These are phyloP conservation scores for Phytopythium aichiense DNA, from an alignment of 352 stramenopile species.

Conservation along the genomic window DNA sequence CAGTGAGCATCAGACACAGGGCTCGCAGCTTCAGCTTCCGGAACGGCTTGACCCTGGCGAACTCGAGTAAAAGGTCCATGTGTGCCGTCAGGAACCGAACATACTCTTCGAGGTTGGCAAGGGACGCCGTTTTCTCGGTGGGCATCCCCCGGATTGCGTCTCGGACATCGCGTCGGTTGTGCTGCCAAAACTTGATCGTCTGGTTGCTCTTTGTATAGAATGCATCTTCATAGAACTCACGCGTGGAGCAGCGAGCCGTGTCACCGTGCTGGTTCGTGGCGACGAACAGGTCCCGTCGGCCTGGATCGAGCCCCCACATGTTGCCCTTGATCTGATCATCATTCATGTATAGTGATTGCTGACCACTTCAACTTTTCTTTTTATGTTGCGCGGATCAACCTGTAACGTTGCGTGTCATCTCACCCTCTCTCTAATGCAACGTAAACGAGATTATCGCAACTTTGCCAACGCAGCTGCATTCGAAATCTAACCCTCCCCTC, in stretches of 20 bases:
- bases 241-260: too few relatives aligned
- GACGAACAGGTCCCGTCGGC: too few relatives aligned
- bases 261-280: too few relatives aligned
- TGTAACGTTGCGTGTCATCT: not conserved
- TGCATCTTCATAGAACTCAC: conserved; percentile 1
- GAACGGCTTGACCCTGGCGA: too few relatives aligned
- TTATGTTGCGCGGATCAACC: not conserved
- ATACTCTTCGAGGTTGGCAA: conserved; percentile 7
- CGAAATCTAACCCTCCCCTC: not conserved
- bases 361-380: not conserved
- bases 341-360: not conserved
- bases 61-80: too few relatives aligned
- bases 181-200: not conserved
- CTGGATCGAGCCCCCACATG: too few relatives aligned
- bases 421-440: not conserved
- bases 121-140: conserved; percentile 13
- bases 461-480: not conserved
- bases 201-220: not conserved
- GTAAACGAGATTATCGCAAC: not conserved
- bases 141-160: conserved; percentile 13
- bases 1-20: too few relatives aligned
- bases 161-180: not conserved
- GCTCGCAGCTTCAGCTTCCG: too few relatives aligned
- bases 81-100: too few relatives aligned
- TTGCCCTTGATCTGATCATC: too few relatives aligned